These are phyloP conservation scores for Darksidea phi DNA, from an alignment of 495 filamentous ascomycete species.

Conservation along the genomic window DNA sequence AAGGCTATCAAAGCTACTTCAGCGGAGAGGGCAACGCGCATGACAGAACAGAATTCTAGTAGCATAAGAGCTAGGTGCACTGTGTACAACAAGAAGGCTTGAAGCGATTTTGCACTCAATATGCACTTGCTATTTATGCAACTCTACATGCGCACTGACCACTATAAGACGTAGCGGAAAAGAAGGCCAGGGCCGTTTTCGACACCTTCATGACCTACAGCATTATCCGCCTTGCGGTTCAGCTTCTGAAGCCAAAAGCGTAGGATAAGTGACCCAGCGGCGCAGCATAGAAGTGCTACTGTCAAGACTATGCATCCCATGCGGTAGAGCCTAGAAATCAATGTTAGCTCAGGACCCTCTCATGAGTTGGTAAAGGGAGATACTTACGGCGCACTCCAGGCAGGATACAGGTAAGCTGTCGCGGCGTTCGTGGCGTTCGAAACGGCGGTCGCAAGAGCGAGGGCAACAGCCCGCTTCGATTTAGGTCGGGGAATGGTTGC, in stretches of 20 bases:
- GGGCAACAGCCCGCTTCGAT: conserved; percentile 15
- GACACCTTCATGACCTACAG: background rate
- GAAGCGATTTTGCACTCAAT: too few relatives aligned
- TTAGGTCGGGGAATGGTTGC: conserved; percentile 3
- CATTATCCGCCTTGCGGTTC: background rate
- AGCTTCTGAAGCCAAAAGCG: conserved; percentile 2
- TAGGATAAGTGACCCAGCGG: background rate
- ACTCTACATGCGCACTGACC: too few relatives aligned
- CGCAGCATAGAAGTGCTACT: background rate
- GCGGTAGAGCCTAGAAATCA: background rate
- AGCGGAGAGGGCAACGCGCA: too few relatives aligned
- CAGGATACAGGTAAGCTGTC: background rate
- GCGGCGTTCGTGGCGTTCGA: background rate
- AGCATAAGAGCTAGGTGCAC: too few relatives aligned
- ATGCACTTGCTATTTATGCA: too few relatives aligned
- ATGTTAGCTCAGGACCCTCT: too few relatives aligned
- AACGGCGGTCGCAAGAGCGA: background rate
- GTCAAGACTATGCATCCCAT: background rate
- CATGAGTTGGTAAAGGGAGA: too few relatives aligned
- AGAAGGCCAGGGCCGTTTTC: background rate
- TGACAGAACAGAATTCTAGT: too few relatives aligned
- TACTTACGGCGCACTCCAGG: background rate
- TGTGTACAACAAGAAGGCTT: too few relatives aligned
- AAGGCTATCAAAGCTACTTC: too few relatives aligned
- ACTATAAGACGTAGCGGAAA: background rate